phyloP scores from a whole-genome alignment of 768 basidiomycete genomes.

The Cystofilobasidium capitatum region DNA sequence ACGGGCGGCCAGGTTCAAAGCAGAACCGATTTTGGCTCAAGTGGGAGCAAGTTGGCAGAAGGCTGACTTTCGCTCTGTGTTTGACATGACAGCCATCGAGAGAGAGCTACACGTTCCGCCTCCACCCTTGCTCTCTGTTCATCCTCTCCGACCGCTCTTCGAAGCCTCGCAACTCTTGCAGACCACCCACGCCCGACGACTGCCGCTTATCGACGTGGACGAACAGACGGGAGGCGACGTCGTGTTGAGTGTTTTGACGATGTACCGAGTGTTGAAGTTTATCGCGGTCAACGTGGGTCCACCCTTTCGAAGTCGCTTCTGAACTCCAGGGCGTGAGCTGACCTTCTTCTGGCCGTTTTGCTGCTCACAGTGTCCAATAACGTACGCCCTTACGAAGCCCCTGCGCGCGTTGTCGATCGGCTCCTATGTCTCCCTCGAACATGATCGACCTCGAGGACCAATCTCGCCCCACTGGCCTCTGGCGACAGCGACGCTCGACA shows the following conservation, averaged over 20 bases:
- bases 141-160: conserved; percentile 76
- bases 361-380: conserved; percentile 23
- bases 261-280: conserved; percentile 96
- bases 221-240: conserved; percentile 90
- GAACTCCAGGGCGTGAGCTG: neutral
- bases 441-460: conserved; percentile 19
- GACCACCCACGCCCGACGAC: conserved; percentile 84
- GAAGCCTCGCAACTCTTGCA: conserved; percentile 84
- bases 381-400: conserved; percentile 52
- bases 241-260: conserved; percentile 89
- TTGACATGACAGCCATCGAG: conserved; percentile 65
- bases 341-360: conserved; percentile 9
- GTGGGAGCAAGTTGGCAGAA: too few relatives aligned
- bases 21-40: too few relatives aligned
- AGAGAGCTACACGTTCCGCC: conserved; percentile 80
- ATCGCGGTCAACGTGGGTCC: conserved; percentile 83
- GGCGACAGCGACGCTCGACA: conserved; percentile 78
- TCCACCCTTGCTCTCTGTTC: conserved; percentile 79
- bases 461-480: conserved; percentile 60
- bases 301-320: too few relatives aligned
- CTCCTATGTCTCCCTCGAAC: conserved; percentile 62
- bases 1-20: too few relatives aligned
- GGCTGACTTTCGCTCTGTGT: too few relatives aligned
- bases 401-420: conserved; percentile 70
- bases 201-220: conserved; percentile 88